Evolutionary conservation across 2,329 filamentous ascomycete genomes (phyloP), one percentile per base, ranked within the genome.

Genomic region (Penicillium sp.): DNA sequence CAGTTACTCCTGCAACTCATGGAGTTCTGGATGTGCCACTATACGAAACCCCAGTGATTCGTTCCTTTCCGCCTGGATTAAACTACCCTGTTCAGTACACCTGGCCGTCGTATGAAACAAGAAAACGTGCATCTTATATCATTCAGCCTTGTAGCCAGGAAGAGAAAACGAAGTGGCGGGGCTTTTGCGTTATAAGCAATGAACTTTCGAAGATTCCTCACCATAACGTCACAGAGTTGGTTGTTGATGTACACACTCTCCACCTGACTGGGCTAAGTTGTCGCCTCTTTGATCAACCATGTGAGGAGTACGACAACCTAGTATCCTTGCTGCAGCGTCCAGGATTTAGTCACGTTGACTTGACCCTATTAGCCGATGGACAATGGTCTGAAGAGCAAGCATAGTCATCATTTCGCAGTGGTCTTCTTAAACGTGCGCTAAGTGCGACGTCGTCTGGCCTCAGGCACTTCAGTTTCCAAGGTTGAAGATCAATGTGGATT

Each of bases 21-120:
- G 73, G 73, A 0, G 62, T 64, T 45, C 56, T 70, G 0, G 68
- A 70, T n/a, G 49, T 56, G 0, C 76, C 76, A 0, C 56, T 69
- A 0, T 78, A 78, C 50, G 59, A 73, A 20, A 78, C 76, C 0
- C 76, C 76, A 1, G 74, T 74, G 62, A 74, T 76, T 28, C 73
- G 74, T 5, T 66, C 68, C 2, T 69, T 79, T 12, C 74, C 74
- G 0, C 47, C 57, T 1, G 71, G 71, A 3, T 75, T 79, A 38
- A 71, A 71, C 23, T 76, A 78, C 56, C 70, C 71, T 1, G 61
- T 74, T 9, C 68, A 72, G 1, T 66, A 65, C 16, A 66, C 69
- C 12, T 72, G 71, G 72, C 65, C 63, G 8, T 18, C 20, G 24
- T 45, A 45, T 42, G 47, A 56, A 35, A n/a, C 26, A 33, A 30